Evolutionary conservation across 23 red algal genomes (phyloP), one percentile per base, ranked within the genome.

Genomic region (Gracilariopsis chorda): DNA sequence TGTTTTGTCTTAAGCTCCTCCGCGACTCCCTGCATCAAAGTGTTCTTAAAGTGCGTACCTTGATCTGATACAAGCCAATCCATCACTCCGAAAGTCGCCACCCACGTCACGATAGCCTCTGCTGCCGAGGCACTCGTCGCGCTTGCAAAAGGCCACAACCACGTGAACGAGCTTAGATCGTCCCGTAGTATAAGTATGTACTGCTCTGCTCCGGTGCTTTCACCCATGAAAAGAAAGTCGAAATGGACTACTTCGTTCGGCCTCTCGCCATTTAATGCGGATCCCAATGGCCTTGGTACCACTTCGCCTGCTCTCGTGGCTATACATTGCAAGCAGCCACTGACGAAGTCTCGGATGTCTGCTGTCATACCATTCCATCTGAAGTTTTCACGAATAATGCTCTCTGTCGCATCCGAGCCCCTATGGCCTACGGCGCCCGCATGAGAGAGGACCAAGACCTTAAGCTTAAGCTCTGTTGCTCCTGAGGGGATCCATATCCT

Each of bases 241-340:
- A 90, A 67, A 25, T 90, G 51, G 24, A 90, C 9, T 42, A 67
- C 51, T 20, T 90, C 86, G 44, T 90, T 90, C 11, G 86, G 86
- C 17, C 45, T 23, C 19, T 49, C 36, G 32, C 71, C 86, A 33
- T 90, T 36, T 25, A 90, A 39, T 1, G 70, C 24, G 12, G 52
- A 53, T 24, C 55, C 53, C 8, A 90, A 39, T 14, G 72, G 72
- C 8, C 86, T 7, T n/a, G 71, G 71, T 16, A 90, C 42, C 21
- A 30, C 25, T 40, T 78, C 41, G 1, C 70, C 58, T 12, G 36
- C 20, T 47, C 53, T 32, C n/a, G 86, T 64, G 2, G 41, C 40
- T 14, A 90, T 13, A 13, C 86, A 90, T 0, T 79, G 72, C 28
- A 90, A 25, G 86, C 69, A 90, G 33, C 30, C 57, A 19, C 36